Base-by-base conservation (phyloP, 768 basidiomycete genomes). In the Mycena maculata region DNA sequence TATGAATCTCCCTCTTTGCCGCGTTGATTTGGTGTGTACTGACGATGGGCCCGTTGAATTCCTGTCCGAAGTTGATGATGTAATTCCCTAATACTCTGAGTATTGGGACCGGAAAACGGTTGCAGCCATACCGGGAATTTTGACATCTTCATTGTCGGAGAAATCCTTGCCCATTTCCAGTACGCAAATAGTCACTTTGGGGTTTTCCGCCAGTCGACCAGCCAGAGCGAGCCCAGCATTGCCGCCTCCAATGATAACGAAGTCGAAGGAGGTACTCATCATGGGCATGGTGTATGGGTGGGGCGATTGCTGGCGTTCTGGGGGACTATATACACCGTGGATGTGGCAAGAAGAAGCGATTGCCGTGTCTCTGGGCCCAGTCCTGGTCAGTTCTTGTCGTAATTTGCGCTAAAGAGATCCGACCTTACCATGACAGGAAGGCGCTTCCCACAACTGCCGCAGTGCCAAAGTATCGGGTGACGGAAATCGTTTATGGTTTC, bases 211-310 rank as follows among this genome's bases (percentile, higher is more conserved):
- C 31, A 84, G 73, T 11, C 83, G 72, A 5, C 73, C 74, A 13
- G 82, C 83, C 31, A 84, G 70, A 9, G 79, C 78, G 31, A 83
- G 70, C 20, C 83, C 83, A 3, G 80, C 80, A 22, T 63, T 45
- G 30, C 71, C 60, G 20, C 64, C 68, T 5, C 65, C 65, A 28
- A 53, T 50, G 20, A 67, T 49, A 23, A 67, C 52, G 28, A 54
- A 67, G 53, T 48, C 33, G 33, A 36, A 36, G 6, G 33, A 36
- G 13, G 33, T 13, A 13, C 33, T 36, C 33, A 36, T 36, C 8
- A 36, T 36, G 33, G 13, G 33, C n/a, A n/a, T n/a, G n/a, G n/a
- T n/a, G n/a, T n/a, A n/a, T n/a, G n/a, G n/a, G n/a, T n/a, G n/a
- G n/a, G n/a, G n/a, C n/a, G n/a, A n/a, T n/a, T n/a, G n/a, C n/a